phyloP scores from a whole-genome alignment of 257 asterid species.

The Voacanga thouarsii region DNA sequence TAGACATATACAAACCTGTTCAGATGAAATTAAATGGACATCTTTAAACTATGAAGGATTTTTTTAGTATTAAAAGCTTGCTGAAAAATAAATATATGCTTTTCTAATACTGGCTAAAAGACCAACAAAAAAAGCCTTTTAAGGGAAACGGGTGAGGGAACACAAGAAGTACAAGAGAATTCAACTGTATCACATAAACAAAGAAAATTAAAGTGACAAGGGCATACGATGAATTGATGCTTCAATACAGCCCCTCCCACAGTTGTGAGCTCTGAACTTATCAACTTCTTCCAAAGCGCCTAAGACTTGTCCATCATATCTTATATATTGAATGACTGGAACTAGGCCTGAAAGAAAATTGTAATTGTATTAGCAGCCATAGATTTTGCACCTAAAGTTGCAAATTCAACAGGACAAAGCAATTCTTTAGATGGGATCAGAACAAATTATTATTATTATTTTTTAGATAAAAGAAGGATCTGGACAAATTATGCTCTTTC shows the following conservation, averaged over 20 bases:
- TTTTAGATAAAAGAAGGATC: not conserved
- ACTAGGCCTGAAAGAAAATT: conserved; percentile 62
- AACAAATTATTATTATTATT: too few relatives aligned
- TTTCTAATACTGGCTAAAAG: not conserved
- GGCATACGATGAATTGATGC: conserved; percentile 61
- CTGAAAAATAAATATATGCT: not conserved
- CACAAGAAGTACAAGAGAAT: not conserved
- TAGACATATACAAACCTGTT: too few relatives aligned
- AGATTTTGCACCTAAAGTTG: conserved; percentile 5
- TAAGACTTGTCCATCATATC: conserved; percentile 46
- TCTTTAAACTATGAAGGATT: too few relatives aligned
- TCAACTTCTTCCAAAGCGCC: conserved; percentile 58
- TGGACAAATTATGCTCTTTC: not conserved
- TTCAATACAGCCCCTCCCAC: conserved; percentile 49
- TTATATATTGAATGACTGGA: conserved; percentile 73
- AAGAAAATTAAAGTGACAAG: conserved; percentile 18
- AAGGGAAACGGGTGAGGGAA: not conserved
- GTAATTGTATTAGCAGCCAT: conserved; percentile 21
- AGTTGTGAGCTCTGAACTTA: conserved; percentile 32
- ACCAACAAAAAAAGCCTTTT: too few relatives aligned
- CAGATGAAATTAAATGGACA: too few relatives aligned
- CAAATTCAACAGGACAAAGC: not conserved
- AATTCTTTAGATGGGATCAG: not conserved
- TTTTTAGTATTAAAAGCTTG: not conserved
- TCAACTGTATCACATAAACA: not conserved